Conservation (phyloP, 495 filamentous ascomycete species). For the Aspergillus biplanus region DNA sequence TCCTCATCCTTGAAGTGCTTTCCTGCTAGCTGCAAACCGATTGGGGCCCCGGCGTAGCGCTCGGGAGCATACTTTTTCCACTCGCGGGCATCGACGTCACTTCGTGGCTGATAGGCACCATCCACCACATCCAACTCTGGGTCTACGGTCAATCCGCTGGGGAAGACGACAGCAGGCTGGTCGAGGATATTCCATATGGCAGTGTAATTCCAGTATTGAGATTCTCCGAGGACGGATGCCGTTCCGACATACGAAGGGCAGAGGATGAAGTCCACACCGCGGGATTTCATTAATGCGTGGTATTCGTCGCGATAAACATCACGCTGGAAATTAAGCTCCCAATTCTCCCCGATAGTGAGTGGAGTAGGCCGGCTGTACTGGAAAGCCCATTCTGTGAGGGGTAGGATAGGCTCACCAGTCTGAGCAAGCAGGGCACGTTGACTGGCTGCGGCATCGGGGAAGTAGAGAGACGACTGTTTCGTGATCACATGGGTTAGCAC, state of each 20-base stretch:
- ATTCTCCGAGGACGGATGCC: constrained; percentile 61
- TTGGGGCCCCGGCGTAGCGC: constrained; percentile 47
- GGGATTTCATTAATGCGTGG: constrained; percentile 60
- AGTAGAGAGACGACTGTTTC: constrained; percentile 53
- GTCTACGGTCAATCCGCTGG: constrained; percentile 52
- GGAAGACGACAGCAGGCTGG: constrained; percentile 64
- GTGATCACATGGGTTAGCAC: constrained; percentile 19
- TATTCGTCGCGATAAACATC: constrained; percentile 63
- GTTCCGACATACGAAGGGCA: constrained; percentile 63
- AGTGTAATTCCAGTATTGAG: constrained; percentile 73
- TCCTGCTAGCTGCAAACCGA: constrained; percentile 57
- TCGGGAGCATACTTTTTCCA: constrained; percentile 44
- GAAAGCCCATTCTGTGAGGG: constrained; percentile 61
- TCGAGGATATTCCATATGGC: constrained; percentile 75
- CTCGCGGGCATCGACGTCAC: constrained; percentile 40
- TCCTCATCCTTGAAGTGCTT: constrained; percentile 48
- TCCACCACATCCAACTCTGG: constrained; percentile 34
- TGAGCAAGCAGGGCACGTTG: constrained; percentile 47
- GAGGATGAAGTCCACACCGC: constrained; percentile 70
- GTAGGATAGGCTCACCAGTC: constrained; percentile 59
- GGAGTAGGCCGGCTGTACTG: constrained; percentile 51
- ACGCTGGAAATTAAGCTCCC: constrained; percentile 50
- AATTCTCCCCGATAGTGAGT: constrained; percentile 45
- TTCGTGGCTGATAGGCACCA: constrained; percentile 34
- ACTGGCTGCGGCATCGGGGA: constrained; percentile 54